These are phyloP conservation scores for Boletus coccyginus DNA, from an alignment of 768 basidiomycete species.

Conservation along the genomic window DNA sequence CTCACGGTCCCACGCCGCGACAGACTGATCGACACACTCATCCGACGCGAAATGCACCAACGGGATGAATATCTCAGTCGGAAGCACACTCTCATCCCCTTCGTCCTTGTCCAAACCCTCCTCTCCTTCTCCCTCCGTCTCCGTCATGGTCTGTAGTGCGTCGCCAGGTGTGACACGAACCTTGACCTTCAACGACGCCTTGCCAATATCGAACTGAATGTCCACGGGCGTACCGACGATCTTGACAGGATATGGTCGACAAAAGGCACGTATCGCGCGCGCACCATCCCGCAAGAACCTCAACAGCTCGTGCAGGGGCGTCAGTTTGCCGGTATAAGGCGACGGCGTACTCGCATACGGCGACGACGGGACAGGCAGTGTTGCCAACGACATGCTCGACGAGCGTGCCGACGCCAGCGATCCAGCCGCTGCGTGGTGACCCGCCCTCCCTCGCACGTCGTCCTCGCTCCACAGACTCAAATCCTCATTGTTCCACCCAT, in stretches of 20 bases:
- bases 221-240: slow-evolving; percentile 65
- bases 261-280: slow-evolving; percentile 80
- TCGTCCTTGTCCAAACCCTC: slow-evolving; percentile 7
- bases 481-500: slow-evolving; percentile 97
- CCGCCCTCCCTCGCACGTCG: slow-evolving; percentile 43
- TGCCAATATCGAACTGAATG: slow-evolving; percentile 73
- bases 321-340: background rate
- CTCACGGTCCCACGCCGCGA: background rate
- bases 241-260: slow-evolving; percentile 76
- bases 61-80: slow-evolving; percentile 92
- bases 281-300: slow-evolving; percentile 84
- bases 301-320: slow-evolving; percentile 22
- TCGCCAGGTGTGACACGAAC: slow-evolving; percentile 66
- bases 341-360: slow-evolving; percentile 6
- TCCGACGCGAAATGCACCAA: slow-evolving; percentile 80
- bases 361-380: slow-evolving; percentile 16
- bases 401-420: slow-evolving; percentile 6
- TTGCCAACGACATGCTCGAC: slow-evolving; percentile 21
- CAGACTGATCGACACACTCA: slow-evolving; percentile 23
- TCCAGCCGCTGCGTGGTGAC: background rate
- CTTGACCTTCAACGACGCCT: slow-evolving; percentile 66
- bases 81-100: slow-evolving; percentile 34
- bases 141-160: slow-evolving; percentile 19
- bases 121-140: background rate
- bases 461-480: slow-evolving; percentile 83